These are phyloP conservation scores for Acacia confusa DNA, from an alignment of 306 rosid genomes.

Conservation along the genomic window DNA sequence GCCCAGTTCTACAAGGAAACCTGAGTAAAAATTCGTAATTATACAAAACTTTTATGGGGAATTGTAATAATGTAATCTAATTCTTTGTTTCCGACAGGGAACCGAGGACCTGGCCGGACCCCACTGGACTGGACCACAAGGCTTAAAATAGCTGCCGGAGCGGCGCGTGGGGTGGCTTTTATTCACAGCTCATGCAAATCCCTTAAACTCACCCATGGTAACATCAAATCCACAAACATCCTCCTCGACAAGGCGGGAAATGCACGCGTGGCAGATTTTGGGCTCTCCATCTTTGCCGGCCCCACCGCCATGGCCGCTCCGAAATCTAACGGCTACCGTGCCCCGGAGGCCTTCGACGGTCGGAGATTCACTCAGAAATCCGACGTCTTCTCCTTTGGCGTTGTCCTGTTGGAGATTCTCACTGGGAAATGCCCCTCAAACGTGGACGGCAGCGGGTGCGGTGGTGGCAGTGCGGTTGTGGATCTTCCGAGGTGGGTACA, in stretches of 20 bases:
- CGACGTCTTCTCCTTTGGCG: constrained; percentile 82
- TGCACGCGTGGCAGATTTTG: constrained; percentile 72
- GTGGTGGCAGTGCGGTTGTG: constrained; percentile 38
- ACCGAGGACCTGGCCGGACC: constrained; percentile 90
- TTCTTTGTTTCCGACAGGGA: constrained; percentile 41
- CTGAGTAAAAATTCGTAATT: constrained; percentile 19
- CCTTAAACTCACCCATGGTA: constrained; percentile 70
- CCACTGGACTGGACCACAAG: constrained; percentile 91
- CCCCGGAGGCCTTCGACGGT: constrained; percentile 67
- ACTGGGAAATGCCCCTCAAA: constrained; percentile 84
- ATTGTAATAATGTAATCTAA: too few relatives aligned
- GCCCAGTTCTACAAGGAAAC: neutral
- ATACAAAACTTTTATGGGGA: neutral
- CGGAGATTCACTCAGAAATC: constrained; percentile 63
- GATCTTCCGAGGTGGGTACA: constrained; percentile 87
- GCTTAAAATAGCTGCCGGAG: constrained; percentile 73
- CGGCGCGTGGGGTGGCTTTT: constrained; percentile 75
- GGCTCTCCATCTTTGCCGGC: constrained; percentile 54
- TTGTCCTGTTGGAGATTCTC: constrained; percentile 71
- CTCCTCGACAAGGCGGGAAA: constrained; percentile 62
- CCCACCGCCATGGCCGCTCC: constrained; percentile 14
- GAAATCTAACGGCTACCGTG: constrained; percentile 70
- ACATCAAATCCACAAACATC: constrained; percentile 81
- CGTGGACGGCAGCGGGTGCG: constrained; percentile 40
- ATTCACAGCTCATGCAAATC: constrained; percentile 64